phyloP scores from a whole-genome alignment of 805 yeast genomes.

The Kurtzmaniella cleridarum region DNA sequence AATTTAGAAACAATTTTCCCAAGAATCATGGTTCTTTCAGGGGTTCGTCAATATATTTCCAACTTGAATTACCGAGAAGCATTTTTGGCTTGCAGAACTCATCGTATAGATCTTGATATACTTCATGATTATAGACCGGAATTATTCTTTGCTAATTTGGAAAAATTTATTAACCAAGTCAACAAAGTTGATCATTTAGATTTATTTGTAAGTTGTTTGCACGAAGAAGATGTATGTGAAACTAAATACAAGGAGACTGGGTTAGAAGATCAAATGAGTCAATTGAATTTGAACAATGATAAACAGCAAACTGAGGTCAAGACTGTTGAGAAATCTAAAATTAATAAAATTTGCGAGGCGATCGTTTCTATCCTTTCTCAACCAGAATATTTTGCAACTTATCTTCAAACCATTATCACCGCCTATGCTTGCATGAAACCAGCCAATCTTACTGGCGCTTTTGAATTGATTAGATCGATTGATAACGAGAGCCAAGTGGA shows the following conservation, averaged over 20 bases:
- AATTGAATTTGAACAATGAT: not conserved
- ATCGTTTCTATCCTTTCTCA: slow-evolving; percentile 51
- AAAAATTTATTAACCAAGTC: slow-evolving; percentile 63
- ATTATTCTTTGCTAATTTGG: slow-evolving; percentile 58
- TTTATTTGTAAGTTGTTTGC: slow-evolving; percentile 77
- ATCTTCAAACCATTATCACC: slow-evolving; percentile 75
- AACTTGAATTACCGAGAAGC: slow-evolving; percentile 62
- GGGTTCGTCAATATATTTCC: slow-evolving; percentile 67
- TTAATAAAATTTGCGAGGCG: slow-evolving; percentile 73
- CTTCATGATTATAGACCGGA: slow-evolving; percentile 82
- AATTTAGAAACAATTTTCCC: slow-evolving; percentile 93
- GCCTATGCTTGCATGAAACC: slow-evolving; percentile 92
- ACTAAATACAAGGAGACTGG: slow-evolving; percentile 80
- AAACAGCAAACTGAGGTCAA: slow-evolving; percentile 17
- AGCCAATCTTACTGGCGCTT: slow-evolving; percentile 74
- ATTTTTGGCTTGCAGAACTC: slow-evolving; percentile 77
- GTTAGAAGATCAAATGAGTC: not conserved
- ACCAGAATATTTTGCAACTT: slow-evolving; percentile 48
- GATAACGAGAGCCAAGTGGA: slow-evolving; percentile 42
- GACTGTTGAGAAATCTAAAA: slow-evolving; percentile 48
- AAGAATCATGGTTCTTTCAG: slow-evolving; percentile 82
- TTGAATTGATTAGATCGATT: slow-evolving; percentile 53
- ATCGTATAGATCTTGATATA: slow-evolving; percentile 86
- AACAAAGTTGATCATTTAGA: slow-evolving; percentile 73
- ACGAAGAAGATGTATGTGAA: slow-evolving; percentile 77